Percentiles rank a stretch among this genome's conserved stretches.
Evolutionary conservation across 2,329 filamentous ascomycete species (phyloP).

Genomic region (Podosphaera xanthii): DNA sequence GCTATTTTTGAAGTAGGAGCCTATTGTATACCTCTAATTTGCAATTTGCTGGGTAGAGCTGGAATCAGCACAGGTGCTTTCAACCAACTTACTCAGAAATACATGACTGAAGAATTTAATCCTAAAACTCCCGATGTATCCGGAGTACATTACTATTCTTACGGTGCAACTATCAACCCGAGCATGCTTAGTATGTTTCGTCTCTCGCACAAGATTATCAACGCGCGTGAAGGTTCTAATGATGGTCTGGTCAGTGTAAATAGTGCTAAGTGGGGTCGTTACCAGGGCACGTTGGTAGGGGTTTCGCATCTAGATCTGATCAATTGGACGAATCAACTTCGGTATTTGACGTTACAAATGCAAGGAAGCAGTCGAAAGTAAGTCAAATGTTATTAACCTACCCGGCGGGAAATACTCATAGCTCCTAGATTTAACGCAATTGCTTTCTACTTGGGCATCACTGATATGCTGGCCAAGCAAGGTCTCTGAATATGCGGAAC

Average conservation of each 20-base stretch:
- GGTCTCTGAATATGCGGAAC: conserved; percentile 17
- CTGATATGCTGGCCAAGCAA: conserved; percentile 50
- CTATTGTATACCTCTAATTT: conserved; percentile 29
- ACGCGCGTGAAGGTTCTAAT: conserved; percentile 32
- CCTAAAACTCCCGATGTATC: conserved; percentile 28
- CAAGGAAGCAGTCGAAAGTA: conserved; percentile 28
- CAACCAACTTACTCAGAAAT: conserved; percentile 32
- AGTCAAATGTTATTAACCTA: conserved; percentile 15
- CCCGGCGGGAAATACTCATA: conserved; percentile 3
- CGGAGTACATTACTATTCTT: conserved; percentile 35
- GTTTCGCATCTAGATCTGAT: conserved; percentile 43
- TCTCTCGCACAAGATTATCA: conserved; percentile 27
- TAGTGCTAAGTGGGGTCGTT: conserved; percentile 38
- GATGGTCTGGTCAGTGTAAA: conserved; percentile 45
- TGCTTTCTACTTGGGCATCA: conserved; percentile 42
- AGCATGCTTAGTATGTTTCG: conserved; percentile 44
- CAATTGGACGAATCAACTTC: conserved; percentile 41
- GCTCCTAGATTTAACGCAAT: conserved; percentile 36
- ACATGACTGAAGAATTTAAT: conserved; percentile 38
- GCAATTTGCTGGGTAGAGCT: conserved; percentile 25
- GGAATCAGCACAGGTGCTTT: conserved; percentile 38
- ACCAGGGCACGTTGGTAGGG: conserved; percentile 37
- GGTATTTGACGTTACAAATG: conserved; percentile 28
- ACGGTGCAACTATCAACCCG: conserved; percentile 30
- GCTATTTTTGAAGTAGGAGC: conserved; percentile 25